Evolutionary conservation across 148 eudicot species (phyloP), one percentile per base, ranked within the genome.

Genomic region (Salicornia ramosissima): DNA sequence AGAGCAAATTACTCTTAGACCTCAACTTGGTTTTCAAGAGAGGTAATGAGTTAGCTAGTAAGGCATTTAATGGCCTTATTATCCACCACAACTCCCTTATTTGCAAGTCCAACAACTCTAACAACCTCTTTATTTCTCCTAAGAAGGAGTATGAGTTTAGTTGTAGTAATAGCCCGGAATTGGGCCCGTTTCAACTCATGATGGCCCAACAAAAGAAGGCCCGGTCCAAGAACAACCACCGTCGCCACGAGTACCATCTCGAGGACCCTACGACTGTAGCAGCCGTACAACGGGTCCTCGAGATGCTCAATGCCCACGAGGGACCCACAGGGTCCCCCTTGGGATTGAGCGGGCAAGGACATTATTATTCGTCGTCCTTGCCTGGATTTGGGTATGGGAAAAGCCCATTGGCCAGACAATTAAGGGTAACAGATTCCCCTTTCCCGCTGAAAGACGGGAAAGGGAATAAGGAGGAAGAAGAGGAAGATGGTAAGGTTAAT

Each of bases 401-500:
- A 42, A 86, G 81, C 15, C 84, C 88, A 7, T 13, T 53, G 65
- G 84, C 78, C 36, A 80, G 88, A 65, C 92, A 84, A 70, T 69
- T 88, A 60, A 80, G 92, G 66, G 75, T 90, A 24, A 86, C 89
- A 21, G 96, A 90, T 65, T 90, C 96, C 30, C 96, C 96, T 12
- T 90, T 84, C 14, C 83, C 88, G 58, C 14, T 85, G 0, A 81
- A 78, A 39, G 65, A 77, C 4, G 76, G 76, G 39, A 77, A 77
- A 43, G 67, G 71, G 56, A 57, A 65, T 58, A 64, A 36, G 5
- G 85, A 80, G 18, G 69, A 43, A 2, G 75, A 64, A 25, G 90
- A 84, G 42, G 85, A 83, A 13, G 73, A 67, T 30, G 29, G 51
- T 14, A 83, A 80, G 49, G 83, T 90, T 50, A 85, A 84, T 65